phyloP scores from a whole-genome alignment of 495 filamentous ascomycete genomes.

The Paragyromitra xinjiangensis region DNA sequence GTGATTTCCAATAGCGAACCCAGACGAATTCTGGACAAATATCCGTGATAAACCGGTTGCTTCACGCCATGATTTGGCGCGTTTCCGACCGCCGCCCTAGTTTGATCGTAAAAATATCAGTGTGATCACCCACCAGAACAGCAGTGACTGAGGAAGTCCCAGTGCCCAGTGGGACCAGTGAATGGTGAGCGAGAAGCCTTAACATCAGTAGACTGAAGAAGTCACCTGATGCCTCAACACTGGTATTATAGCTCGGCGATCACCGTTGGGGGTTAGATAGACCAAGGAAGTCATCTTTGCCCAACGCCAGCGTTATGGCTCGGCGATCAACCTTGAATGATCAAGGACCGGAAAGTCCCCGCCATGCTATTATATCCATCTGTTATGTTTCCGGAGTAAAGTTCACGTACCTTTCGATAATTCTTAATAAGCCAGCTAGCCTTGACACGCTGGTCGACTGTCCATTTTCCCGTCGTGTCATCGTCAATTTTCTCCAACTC shows the following conservation, averaged over 20 bases:
- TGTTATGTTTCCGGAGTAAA: not conserved
- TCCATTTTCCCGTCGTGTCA: not conserved
- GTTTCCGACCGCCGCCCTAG: slow-evolving; percentile 16
- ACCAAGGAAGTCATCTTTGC: slow-evolving; percentile 24
- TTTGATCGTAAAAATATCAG: not conserved
- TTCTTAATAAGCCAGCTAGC: not conserved
- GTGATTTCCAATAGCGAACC: not conserved
- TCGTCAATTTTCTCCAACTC: slow-evolving; percentile 15
- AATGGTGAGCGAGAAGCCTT: slow-evolving; percentile 30
- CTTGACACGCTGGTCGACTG: not conserved
- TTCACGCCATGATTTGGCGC: slow-evolving; percentile 10
- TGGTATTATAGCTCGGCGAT: slow-evolving; percentile 28
- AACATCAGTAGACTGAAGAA: slow-evolving; percentile 32
- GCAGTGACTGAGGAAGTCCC: slow-evolving; percentile 20
- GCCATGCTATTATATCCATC: slow-evolving; percentile 1
- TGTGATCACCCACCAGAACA: not conserved
- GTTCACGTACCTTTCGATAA: slow-evolving; percentile 18
- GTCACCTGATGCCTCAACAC: slow-evolving; percentile 34
- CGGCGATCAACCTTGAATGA: slow-evolving; percentile 13
- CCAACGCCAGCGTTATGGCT: slow-evolving; percentile 5
- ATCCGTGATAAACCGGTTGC: not conserved
- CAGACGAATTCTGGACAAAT: slow-evolving; percentile 13
- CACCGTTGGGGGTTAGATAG: not conserved
- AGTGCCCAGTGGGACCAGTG: slow-evolving; percentile 17
- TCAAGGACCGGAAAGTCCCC: not conserved